Evolutionary conservation across 345 rosid genomes (phyloP), one percentile per base, ranked within the genome.

Genomic region (Brassica juncea): DNA sequence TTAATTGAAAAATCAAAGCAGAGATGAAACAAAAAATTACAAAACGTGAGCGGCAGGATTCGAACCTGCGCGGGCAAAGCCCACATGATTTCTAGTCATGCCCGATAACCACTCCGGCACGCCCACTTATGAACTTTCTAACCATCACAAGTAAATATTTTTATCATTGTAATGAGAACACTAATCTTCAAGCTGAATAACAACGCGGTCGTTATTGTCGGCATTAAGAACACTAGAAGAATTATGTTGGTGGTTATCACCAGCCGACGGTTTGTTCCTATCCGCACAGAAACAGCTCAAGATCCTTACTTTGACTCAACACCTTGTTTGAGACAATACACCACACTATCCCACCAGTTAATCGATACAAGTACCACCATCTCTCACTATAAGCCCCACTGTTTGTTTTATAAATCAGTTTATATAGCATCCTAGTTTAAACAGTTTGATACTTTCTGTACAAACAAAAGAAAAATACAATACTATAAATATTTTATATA

Each of bases 21-120:
- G 7, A 35, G 39, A 7, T 35, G 7, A 35, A 35, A 7, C 7
- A 0, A 37, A 37, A 37, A 37, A 31, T 31, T 31, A 31, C 1
- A 71, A 10, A 14, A 1, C 80, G 73, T 71, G 81, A 66, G 60
- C 74, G 84, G 90, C 93, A 88, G 90, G 90, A 88, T 89, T 91
- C 93, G 89, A 90, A 87, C 93, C 92, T 86, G 94, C 94, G 91
- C 92, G 95, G 93, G 92, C 89, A 85, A 8, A 90, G 92, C 92
- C 94, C 94, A 92, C 94, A 88, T 88, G 93, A 90, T 87, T 94
- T 94, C 94, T 90, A 93, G 91, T 93, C 94, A 88, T 88, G 94
- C 91, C 91, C 89, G 89, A 92, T 86, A 89, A 86, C 80, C 83
- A 81, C 83, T 81, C 83, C 83, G 80, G 83, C 80, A 81, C 80